Evolutionary conservation across 805 yeast species (phyloP).

Genomic region (Ogataea pilisensis): DNA sequence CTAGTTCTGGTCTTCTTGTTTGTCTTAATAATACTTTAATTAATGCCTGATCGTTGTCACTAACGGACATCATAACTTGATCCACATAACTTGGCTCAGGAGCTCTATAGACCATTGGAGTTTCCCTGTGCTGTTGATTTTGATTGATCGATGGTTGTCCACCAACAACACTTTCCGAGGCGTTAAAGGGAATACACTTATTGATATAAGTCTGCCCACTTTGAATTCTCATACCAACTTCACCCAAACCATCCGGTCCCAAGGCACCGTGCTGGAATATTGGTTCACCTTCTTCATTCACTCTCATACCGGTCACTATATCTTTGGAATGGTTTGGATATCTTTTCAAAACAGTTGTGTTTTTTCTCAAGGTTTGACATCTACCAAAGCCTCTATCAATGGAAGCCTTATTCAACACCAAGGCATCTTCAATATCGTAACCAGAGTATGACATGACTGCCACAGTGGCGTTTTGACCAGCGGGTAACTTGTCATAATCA

Average conservation of each 20-base stretch:
- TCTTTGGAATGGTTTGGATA: constrained; percentile 94
- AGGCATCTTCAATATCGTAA: constrained; percentile 98
- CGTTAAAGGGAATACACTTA: constrained; percentile 86
- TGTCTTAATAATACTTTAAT: constrained; percentile 90
- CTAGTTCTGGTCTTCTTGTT: constrained; percentile 95
- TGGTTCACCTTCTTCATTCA: constrained; percentile 74
- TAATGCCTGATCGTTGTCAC: constrained; percentile 92
- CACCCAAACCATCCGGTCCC: constrained; percentile 96
- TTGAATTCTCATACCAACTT: constrained; percentile 85
- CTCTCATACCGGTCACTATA: constrained; percentile 86
- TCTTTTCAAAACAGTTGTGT: constrained; percentile 82
- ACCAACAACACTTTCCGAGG: constrained; percentile 60
- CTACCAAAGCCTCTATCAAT: constrained; percentile 97
- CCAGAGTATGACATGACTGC: constrained; percentile 99
- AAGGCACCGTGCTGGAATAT: constrained; percentile 81
- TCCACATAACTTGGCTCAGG: constrained; percentile 96
- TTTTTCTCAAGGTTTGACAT: constrained; percentile 91
- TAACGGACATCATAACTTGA: constrained; percentile 95
- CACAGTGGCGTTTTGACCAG: constrained; percentile 98
- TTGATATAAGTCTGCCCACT: constrained; percentile 93
- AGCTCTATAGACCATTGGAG: constrained; percentile 87
- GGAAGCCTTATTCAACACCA: constrained; percentile 89
- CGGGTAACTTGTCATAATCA: constrained; percentile 93
- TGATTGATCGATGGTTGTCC: constrained; percentile 26
- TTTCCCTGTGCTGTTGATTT: constrained; percentile 66